Conservation (phyloP, 2,329 filamentous ascomycete genomes). For the Colletotrichum falcatum region DNA sequence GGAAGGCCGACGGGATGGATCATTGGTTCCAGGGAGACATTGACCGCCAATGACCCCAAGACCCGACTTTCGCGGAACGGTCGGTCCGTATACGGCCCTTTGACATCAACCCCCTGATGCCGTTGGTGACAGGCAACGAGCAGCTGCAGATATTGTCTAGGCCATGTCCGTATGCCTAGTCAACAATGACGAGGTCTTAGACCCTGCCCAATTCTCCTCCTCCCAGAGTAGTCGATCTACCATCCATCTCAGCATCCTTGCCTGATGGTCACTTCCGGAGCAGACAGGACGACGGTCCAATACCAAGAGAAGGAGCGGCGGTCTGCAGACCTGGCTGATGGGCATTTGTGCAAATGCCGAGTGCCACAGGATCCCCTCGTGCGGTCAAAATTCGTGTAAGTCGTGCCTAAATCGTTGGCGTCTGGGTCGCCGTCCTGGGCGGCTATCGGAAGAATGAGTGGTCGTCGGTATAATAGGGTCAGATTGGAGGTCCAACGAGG, state of each 20-base stretch:
- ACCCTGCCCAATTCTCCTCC: slow-evolving; percentile 1
- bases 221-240: not conserved
- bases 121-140: slow-evolving; percentile 38
- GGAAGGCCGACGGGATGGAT: slow-evolving; percentile 15
- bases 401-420: slow-evolving; percentile 3
- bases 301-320: slow-evolving; percentile 3
- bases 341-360: not conserved
- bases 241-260: slow-evolving; percentile 19
- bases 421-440: slow-evolving; percentile 21
- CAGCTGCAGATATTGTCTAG: slow-evolving; percentile 41
- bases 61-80: slow-evolving; percentile 16
- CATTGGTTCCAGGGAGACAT: not conserved
- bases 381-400: not conserved
- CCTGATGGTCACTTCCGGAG: not conserved
- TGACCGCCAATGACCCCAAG: slow-evolving; percentile 1
- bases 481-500: slow-evolving; percentile 19
- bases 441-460: slow-evolving; percentile 36
- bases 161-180: slow-evolving; percentile 11
- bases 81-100: slow-evolving; percentile 35
- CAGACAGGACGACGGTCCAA: not conserved
- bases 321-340: not conserved
- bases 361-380: not conserved
- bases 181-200: slow-evolving; percentile 8
- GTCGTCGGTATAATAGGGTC: slow-evolving; percentile 30
- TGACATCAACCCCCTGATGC: not conserved